phyloP scores from a whole-genome alignment of 2,329 filamentous ascomycete genomes.

The Sordariomycetes sp. region DNA sequence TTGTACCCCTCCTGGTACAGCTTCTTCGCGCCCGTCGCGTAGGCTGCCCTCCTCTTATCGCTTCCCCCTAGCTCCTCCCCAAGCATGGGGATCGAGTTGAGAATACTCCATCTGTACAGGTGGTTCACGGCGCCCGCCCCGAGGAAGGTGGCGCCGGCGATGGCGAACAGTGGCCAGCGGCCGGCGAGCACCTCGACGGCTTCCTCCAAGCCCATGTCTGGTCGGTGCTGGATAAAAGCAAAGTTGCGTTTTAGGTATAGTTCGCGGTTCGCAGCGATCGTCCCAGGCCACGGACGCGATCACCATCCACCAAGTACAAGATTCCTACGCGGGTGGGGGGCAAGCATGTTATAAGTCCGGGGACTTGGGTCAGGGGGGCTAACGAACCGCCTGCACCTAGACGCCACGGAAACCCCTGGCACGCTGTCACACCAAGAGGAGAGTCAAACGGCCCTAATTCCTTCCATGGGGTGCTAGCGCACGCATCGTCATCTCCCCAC shows the following conservation, averaged over 20 bases:
- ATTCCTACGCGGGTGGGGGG: background rate
- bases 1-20: constrained; percentile 16
- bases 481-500: background rate
- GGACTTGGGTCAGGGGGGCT: background rate
- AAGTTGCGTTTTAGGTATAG: background rate
- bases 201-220: background rate
- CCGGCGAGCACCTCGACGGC: background rate
- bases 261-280: background rate
- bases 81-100: constrained; percentile 11
- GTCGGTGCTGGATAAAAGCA: background rate
- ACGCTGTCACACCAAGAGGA: background rate
- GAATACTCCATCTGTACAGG: background rate
- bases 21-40: constrained; percentile 9
- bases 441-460: background rate
- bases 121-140: background rate
- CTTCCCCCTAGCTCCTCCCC: constrained; percentile 13
- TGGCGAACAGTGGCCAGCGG: constrained; percentile 3
- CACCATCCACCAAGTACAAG: background rate
- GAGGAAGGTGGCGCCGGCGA: background rate
- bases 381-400: background rate
- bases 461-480: background rate
- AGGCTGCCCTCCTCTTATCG: constrained; percentile 14
- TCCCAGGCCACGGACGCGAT: background rate
- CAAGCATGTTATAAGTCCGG: background rate
- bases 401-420: background rate